These are phyloP conservation scores for Diaporthe australafricana DNA, from an alignment of 2,329 filamentous ascomycete species.

Conservation along the genomic window DNA sequence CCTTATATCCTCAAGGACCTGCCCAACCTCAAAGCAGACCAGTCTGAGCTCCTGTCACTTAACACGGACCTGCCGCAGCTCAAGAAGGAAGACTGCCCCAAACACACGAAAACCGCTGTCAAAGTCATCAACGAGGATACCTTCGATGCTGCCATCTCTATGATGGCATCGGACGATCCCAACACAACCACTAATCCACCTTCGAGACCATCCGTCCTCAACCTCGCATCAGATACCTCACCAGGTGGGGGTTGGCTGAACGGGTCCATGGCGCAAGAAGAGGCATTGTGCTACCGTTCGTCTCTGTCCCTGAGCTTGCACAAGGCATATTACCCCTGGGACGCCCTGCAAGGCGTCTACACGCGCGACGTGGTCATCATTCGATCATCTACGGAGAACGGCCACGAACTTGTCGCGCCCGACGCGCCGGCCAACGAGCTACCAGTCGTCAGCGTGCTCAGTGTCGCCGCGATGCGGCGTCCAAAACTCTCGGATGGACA, in stretches of 20 bases:
- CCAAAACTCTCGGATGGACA: constrained; percentile 48
- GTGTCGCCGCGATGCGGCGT: constrained; percentile 63
- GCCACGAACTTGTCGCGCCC: constrained; percentile 43
- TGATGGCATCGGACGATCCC: not conserved
- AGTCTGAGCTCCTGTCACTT: constrained; percentile 52
- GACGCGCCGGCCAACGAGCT: constrained; percentile 41
- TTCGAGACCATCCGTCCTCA: constrained; percentile 68
- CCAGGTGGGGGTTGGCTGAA: constrained; percentile 74
- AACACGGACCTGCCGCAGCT: constrained; percentile 52
- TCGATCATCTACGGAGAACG: constrained; percentile 41
- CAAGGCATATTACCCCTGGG: constrained; percentile 42
- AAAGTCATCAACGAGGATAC: constrained; percentile 68
- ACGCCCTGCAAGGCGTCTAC: constrained; percentile 43
- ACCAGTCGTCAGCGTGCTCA: constrained; percentile 70
- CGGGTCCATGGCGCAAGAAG: constrained; percentile 75
- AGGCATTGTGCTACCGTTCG: constrained; percentile 74
- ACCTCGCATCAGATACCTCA: constrained; percentile 69
- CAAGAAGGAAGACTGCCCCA: constrained; percentile 55
- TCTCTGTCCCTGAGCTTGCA: constrained; percentile 63
- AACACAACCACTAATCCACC: constrained; percentile 5
- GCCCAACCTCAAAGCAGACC: constrained; percentile 52
- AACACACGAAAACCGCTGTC: constrained; percentile 49
- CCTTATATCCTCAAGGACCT: constrained; percentile 58
- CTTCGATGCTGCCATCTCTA: constrained; percentile 64
- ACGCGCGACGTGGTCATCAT: constrained; percentile 48